phyloP scores from a whole-genome alignment of 2,329 filamentous ascomycete genomes.

The Colletotrichum tamarilloi region DNA sequence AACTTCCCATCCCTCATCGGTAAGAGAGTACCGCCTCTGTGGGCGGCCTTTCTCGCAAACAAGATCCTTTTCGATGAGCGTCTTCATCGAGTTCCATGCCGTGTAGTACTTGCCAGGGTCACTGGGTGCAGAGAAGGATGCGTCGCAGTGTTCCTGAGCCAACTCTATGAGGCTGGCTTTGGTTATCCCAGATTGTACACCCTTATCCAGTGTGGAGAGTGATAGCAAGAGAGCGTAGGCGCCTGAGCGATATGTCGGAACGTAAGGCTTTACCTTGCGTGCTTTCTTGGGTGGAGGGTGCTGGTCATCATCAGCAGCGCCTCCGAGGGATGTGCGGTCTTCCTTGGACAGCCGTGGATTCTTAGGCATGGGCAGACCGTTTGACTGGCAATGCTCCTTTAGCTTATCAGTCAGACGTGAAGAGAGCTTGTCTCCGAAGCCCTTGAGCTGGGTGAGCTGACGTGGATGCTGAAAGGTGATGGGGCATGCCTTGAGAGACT shows the following conservation, averaged over 20 bases:
- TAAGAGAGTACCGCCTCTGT: constrained; percentile 74
- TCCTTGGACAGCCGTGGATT: constrained; percentile 55
- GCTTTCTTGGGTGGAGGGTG: constrained; percentile 66
- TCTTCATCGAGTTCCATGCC: constrained; percentile 87
- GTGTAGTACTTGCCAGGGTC: constrained; percentile 80
- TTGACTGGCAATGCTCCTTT: constrained; percentile 70
- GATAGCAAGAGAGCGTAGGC: constrained; percentile 78
- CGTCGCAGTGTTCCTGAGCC: constrained; percentile 78
- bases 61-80: constrained; percentile 76
- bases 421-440: constrained; percentile 79
- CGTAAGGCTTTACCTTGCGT: constrained; percentile 73
- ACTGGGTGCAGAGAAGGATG: constrained; percentile 75
- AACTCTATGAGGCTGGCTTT: constrained; percentile 76
- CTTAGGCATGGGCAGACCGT: constrained; percentile 76
- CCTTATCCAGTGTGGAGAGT: constrained; percentile 69
- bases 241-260: constrained; percentile 78
- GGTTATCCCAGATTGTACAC: constrained; percentile 67
- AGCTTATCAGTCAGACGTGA: constrained; percentile 73
- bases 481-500: constrained; percentile 81
- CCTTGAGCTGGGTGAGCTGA: constrained; percentile 77
- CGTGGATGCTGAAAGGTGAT: constrained; percentile 77
- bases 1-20: constrained; percentile 83
- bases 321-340: constrained; percentile 43
- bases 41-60: constrained; percentile 79
- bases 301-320: constrained; percentile 49